Base-by-base conservation (phyloP, 805 yeast species). In the Debaryomyces tyrocola region DNA sequence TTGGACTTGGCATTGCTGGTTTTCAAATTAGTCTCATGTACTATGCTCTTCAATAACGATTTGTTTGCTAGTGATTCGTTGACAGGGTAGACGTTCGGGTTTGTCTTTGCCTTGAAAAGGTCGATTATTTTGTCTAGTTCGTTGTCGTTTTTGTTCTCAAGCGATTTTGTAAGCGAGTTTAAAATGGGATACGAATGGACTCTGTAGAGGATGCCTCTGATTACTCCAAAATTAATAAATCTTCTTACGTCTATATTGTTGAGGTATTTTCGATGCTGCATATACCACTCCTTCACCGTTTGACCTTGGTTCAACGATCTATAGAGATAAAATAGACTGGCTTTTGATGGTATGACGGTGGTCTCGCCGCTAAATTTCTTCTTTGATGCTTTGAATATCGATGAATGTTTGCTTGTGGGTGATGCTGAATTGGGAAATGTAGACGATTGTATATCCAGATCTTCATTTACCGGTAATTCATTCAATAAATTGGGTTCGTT, bases 171-270 rank as follows among this genome's bases (percentile, higher is more conserved):
- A 11, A 75, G 58, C 37, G 67, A 62, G 31, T 64, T 70, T 43
- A 80, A 63, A 1, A 88, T 67, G 0, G 98, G 97, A 58, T 81
- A 88, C 17, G 90, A 72, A 45, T 86, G 78, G 1, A 90, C 87
- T 43, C 97, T 69, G 60, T 90, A 90, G 7, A 95, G 85, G 5
- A 94, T 58, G 0, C 96, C 90, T 50, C 90, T 79, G 20, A 89
- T 70, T 2, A 89, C 77, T 1, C 99, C 99, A 72, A 91, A 94
- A 15, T 90, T 82, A 17, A 94, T 72, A 55, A 94, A 88, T 45
- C 96, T 70, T 51, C 98, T 75, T 3, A 94, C 73, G 63, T 94
- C 99, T 36, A 95, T 81, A 51, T 82, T 77, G 21, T 69, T 63
- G 14, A 94, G 68, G 3, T 69, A 66, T 40, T 78, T 77, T 34